Evolutionary conservation across 2,329 filamentous ascomycete species (phyloP).

Genomic region (Tympanopsis confertula): DNA sequence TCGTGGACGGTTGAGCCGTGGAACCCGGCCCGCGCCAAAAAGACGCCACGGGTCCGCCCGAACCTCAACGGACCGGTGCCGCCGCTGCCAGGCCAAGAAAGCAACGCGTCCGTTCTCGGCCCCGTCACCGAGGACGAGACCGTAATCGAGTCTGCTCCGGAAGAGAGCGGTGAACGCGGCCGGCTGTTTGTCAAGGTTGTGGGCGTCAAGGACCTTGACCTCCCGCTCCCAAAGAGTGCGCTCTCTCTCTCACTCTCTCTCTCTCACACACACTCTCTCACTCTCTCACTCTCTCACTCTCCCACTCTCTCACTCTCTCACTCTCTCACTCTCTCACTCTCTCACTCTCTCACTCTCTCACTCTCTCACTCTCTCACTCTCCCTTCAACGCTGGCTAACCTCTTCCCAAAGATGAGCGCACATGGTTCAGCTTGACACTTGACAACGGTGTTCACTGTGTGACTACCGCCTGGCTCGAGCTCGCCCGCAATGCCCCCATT

Average conservation of each 20-base stretch:
- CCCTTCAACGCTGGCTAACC: slow-evolving; percentile 20
- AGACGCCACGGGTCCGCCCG: slow-evolving; percentile 27
- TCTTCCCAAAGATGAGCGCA: slow-evolving; percentile 77
- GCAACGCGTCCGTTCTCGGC: slow-evolving; percentile 57
- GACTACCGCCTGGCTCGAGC: slow-evolving; percentile 87
- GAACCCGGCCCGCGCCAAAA: slow-evolving; percentile 59
- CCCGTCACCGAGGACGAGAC: slow-evolving; percentile 55
- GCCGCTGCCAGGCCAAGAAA: slow-evolving; percentile 78
- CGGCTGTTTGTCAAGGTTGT: slow-evolving; percentile 97
- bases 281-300: too few species aligned
- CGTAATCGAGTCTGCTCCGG: slow-evolving; percentile 41
- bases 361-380: slow-evolving; percentile 7
- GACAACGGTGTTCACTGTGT: slow-evolving; percentile 97
- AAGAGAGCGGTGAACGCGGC: slow-evolving; percentile 77
- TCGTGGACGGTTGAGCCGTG: slow-evolving; percentile 95
- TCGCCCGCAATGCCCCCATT: slow-evolving; percentile 84
- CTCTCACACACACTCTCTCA: slow-evolving; percentile 10
- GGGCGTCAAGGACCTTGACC: slow-evolving; percentile 86
- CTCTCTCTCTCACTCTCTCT: slow-evolving; percentile 3
- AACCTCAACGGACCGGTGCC: slow-evolving; percentile 52
- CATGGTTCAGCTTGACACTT: slow-evolving; percentile 91
- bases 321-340: slow-evolving; percentile 6
- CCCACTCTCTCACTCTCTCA: too few species aligned
- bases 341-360: not conserved
- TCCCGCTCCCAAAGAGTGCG: slow-evolving; percentile 83